Conservation (phyloP, 2,329 filamentous ascomycete species). For the Fusarium bactridioides region DNA sequence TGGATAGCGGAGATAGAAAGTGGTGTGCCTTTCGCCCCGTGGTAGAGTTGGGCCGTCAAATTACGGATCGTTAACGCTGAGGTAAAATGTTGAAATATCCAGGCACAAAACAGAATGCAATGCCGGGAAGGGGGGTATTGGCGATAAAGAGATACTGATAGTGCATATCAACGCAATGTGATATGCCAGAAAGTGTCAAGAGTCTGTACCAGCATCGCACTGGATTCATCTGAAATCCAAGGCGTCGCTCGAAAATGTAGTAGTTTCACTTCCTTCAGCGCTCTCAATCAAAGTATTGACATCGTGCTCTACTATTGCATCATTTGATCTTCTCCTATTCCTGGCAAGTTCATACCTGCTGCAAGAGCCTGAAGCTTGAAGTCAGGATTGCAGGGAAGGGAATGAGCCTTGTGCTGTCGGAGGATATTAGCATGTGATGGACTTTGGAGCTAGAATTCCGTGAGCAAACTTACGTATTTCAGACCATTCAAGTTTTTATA, state of each 20-base stretch:
- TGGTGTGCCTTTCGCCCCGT: constrained; percentile 18
- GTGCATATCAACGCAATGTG: constrained; percentile 15
- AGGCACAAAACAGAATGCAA: neutral
- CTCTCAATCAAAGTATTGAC: neutral
- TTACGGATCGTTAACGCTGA: constrained; percentile 29
- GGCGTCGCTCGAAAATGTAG: neutral
- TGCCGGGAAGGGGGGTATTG: constrained; percentile 28
- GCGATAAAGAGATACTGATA: constrained; percentile 23
- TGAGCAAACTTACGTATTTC: constrained; percentile 76
- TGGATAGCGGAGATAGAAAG: constrained; percentile 3
- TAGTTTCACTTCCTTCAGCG: neutral
- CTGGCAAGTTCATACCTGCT: constrained; percentile 53
- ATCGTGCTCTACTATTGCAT: constrained; percentile 40
- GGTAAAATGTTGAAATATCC: constrained; percentile 29
- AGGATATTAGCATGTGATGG: constrained; percentile 43
- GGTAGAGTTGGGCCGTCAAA: constrained; percentile 2
- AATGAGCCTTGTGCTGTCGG: constrained; percentile 76
- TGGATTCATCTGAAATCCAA: neutral
- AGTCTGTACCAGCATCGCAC: neutral
- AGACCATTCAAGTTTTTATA: constrained; percentile 99
- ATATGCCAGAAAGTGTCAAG: constrained; percentile 27
- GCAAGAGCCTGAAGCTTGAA: constrained; percentile 59
- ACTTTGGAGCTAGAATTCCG: neutral
- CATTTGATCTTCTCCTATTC: constrained; percentile 57
- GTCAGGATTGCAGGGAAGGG: constrained; percentile 89